Conservation (phyloP, 176 grass and related monocot species). For the Otatea glauca region DNA sequence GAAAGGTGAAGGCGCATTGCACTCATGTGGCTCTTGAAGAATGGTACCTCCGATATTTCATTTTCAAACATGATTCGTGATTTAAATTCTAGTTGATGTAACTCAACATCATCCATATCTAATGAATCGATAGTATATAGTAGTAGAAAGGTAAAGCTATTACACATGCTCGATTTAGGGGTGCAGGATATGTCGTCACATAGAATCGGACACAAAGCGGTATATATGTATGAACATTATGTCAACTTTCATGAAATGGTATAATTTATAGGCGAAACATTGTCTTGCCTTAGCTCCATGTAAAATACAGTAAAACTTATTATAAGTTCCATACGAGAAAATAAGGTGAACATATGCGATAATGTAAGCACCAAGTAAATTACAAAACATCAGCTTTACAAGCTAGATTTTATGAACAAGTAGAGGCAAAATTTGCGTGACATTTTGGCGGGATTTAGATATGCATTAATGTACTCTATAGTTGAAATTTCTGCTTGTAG, state of each 20-base stretch:
- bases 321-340: background rate
- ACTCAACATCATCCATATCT: too few relatives aligned
- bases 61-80: too few relatives aligned
- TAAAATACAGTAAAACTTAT: background rate
- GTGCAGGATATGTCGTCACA: background rate
- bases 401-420: too few relatives aligned
- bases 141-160: background rate
- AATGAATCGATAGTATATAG: too few relatives aligned
- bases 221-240: background rate
- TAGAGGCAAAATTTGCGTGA: background rate
- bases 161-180: background rate
- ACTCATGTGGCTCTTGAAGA: background rate
- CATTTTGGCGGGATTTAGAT: background rate
- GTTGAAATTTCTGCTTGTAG: background rate
- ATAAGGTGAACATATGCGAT: background rate
- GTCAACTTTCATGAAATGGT: background rate
- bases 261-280: background rate
- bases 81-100: too few relatives aligned
- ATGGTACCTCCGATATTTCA: too few relatives aligned
- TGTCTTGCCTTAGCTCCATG: background rate
- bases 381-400: background rate
- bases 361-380: background rate
- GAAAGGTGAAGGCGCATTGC: background rate
- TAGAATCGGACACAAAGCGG: background rate
- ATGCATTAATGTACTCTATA: background rate